A percentile compares a stretch with the other conserved stretches of the same genome.
Conservation (phyloP, 1,284 basidiomycete species). For the Ceratobasidium papillatum region DNA sequence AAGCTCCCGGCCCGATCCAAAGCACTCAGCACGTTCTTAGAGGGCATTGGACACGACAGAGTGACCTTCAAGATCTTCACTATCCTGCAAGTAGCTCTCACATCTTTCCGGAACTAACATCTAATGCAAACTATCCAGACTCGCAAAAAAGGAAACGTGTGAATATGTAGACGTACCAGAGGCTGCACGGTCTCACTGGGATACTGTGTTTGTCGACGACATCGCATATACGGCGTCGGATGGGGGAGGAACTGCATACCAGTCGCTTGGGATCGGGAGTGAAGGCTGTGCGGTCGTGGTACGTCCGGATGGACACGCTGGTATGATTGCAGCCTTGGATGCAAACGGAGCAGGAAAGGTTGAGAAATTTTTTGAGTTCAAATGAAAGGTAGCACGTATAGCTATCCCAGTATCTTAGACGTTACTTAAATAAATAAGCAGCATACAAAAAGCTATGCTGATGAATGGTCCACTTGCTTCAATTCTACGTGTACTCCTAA, state of each 20-base stretch:
- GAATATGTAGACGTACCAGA: constrained; percentile 61
- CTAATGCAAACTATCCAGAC: neutral
- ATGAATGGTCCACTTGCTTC: too few species aligned
- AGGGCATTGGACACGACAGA: neutral
- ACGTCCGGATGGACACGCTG: constrained; percentile 79
- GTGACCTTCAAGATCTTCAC: constrained; percentile 16
- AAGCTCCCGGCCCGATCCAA: constrained; percentile 52
- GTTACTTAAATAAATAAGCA: too few species aligned
- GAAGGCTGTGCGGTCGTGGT: constrained; percentile 70
- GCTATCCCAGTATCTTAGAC: too few species aligned
- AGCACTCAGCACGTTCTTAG: constrained; percentile 52
- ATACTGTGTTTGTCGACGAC: constrained; percentile 28
- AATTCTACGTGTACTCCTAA: too few species aligned
- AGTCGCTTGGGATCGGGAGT: constrained; percentile 64
- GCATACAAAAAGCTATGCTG: too few species aligned
- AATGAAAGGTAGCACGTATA: too few species aligned
- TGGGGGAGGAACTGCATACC: constrained; percentile 60
- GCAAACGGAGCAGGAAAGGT: too few species aligned
- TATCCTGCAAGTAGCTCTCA: neutral
- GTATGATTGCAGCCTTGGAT: too few species aligned
- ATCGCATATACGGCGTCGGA: neutral
- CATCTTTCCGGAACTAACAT: neutral
- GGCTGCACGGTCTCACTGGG: constrained; percentile 68
- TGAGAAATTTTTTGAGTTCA: too few species aligned
- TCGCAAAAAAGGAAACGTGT: constrained; percentile 57